Base-by-base conservation (phyloP, 345 rosid genomes). In the Physaria fendleri region DNA sequence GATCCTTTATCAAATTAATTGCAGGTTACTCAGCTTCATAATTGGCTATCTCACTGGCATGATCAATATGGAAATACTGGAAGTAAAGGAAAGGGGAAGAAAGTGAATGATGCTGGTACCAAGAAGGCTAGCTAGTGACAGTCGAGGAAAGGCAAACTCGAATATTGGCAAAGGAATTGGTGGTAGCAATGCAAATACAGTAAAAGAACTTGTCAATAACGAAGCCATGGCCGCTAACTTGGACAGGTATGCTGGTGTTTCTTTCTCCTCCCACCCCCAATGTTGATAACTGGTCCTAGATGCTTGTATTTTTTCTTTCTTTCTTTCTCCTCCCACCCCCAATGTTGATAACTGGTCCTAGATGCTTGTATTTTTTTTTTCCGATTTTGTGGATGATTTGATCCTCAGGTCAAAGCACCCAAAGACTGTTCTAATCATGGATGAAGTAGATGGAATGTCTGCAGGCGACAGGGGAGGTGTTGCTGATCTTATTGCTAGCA, bases 361-460 rank as follows among this genome's bases (percentile, higher is more conserved):
- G 43, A 12, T 51, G 60, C 18, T 71, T 71, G 45, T 39, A 38
- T 2, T 22, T 43, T 32, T 23, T 56, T 58, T 53, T 33, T 39
- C 42, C 58, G 61, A 59, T 53, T 33, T 65, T 29, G 35, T 40
- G 59, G 56, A 18, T 35, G 27, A 68, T 71, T 63, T 27, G 48
- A 53, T 62, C 71, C 74, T 22, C 74, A 93, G 99, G 74, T 77
- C 83, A 41, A 86, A 83, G 73, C 82, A 73, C 69, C 80, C 76
- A 14, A 93, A 87, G 59, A 74, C 90, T 43, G 99, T 89, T 68
- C 80, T 93, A 42, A 85, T 93, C 63, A 93, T 93, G 99, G 99
- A 93, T 68, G 99, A 93, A 84, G 97, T 89, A 24, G 97, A 93
- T 85, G 99, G 99, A 44, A 93, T 93, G 99, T 93, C 99, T 54